These are phyloP conservation scores for Diaporthe citriasiana DNA, from an alignment of 2,329 filamentous ascomycete species.

Conservation along the genomic window DNA sequence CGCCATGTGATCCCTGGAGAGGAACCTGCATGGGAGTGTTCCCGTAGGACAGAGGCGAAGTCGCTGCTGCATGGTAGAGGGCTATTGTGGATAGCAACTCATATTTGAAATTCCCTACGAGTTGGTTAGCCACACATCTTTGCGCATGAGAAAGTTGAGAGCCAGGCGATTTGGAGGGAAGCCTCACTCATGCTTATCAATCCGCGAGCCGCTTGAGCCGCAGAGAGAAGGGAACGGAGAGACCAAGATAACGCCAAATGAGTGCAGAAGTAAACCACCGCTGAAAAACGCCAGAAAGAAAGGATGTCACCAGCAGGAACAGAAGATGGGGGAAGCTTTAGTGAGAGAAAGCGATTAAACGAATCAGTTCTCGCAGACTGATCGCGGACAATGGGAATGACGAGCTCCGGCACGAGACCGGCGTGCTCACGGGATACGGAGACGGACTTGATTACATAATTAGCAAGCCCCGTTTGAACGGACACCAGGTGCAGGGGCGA, in stretches of 20 bases:
- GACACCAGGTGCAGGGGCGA: no score
- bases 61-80: conserved; percentile 27
- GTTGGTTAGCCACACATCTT: not conserved
- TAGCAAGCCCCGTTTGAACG: not conserved
- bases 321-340: not conserved
- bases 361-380: not conserved
- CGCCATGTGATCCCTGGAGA: conserved; percentile 60
- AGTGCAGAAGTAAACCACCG: not conserved
- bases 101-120: conserved; percentile 10
- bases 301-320: not conserved
- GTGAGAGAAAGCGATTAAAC: not conserved
- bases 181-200: conserved; percentile 38
- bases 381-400: not conserved
- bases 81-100: conserved; percentile 27
- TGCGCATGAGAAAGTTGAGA: not conserved
- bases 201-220: conserved; percentile 12
- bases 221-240: conserved; percentile 6
- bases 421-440: conserved; percentile 25
- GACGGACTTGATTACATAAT: conserved; percentile 26
- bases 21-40: not conserved
- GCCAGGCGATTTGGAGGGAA: not conserved
- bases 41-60: conserved; percentile 24
- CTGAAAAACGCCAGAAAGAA: not conserved
- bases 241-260: conserved; percentile 3
- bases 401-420: conserved; percentile 25